phyloP scores from a whole-genome alignment of 2,329 filamentous ascomycete genomes.

The Stachybotrys elegans region DNA sequence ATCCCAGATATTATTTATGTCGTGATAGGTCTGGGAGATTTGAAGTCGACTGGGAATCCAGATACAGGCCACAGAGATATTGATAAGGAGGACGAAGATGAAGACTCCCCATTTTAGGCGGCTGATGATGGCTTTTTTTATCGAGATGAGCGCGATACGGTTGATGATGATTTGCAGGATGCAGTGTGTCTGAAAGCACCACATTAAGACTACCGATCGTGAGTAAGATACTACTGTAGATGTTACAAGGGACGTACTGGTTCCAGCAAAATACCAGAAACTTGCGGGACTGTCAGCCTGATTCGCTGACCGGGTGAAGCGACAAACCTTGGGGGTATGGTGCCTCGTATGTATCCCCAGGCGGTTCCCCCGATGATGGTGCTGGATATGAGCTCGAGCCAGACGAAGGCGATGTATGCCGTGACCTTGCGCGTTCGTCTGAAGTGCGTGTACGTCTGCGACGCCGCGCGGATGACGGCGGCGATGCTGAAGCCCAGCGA shows the following conservation, averaged over 20 bases:
- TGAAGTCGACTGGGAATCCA: conserved; percentile 45
- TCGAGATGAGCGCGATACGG: conserved; percentile 39
- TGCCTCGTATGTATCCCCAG: conserved; percentile 28
- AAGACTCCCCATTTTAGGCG: conserved; percentile 39
- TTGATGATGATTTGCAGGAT: conserved; percentile 50
- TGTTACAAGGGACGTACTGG: no score
- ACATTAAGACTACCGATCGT: conserved; percentile 21
- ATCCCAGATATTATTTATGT: conserved; percentile 43
- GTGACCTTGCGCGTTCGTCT: conserved; percentile 25
- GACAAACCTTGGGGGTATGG: conserved; percentile 20
- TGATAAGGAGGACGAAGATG: conserved; percentile 35
- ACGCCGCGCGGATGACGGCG: conserved; percentile 25
- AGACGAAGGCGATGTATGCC: conserved; percentile 34
- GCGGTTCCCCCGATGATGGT: conserved; percentile 26
- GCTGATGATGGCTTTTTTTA: conserved; percentile 27
- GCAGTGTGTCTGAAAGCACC: conserved; percentile 33
- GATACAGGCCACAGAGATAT: conserved; percentile 43
- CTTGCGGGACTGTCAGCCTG: no score
- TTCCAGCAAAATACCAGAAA: no score
- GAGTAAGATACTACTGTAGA: no score
- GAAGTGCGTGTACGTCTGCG: conserved; percentile 27
- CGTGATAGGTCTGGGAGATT: conserved; percentile 30
- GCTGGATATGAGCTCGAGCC: conserved; percentile 31
- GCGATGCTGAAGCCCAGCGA: conserved; percentile 29
- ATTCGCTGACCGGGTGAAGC: no score